Conservation (phyloP, 208 protist species). For the Kentomonas sorsogonicus region DNA sequence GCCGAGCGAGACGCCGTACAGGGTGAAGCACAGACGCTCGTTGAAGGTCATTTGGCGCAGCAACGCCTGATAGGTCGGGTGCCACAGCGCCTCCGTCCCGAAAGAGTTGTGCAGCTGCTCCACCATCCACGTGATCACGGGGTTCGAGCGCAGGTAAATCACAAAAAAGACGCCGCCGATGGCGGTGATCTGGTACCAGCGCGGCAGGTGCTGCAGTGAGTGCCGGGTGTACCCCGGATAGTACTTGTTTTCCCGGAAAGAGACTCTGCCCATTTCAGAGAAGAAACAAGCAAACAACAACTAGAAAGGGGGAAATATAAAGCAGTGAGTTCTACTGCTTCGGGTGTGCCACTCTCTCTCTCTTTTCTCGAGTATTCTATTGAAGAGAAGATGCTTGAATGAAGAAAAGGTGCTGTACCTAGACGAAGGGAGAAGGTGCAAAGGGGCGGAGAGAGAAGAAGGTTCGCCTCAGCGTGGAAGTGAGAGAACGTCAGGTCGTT, state of each 20-base stretch:
- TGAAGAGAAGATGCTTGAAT: too few relatives aligned
- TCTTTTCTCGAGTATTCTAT: too few relatives aligned
- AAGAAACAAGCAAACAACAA: conserved; percentile 6
- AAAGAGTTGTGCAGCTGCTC: conserved; percentile 75
- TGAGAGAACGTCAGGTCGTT: too few relatives aligned
- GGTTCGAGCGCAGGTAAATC: conserved; percentile 63
- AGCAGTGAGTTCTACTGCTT: too few relatives aligned
- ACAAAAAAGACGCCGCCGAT: conserved; percentile 60
- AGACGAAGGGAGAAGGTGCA: too few relatives aligned
- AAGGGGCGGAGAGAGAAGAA: too few relatives aligned
- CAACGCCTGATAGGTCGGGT: conserved; percentile 52
- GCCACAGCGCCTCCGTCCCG: conserved; percentile 71
- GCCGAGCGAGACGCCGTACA: conserved; percentile 72
- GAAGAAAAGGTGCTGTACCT: too few relatives aligned
- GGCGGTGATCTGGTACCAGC: conserved; percentile 75
- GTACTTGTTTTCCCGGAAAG: conserved; percentile 12
- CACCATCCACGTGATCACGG: conserved; percentile 63
- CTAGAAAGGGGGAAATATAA: background rate
- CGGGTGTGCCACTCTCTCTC: too few relatives aligned
- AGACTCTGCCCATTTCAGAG: background rate
- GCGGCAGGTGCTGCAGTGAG: conserved; percentile 73
- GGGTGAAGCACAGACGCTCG: conserved; percentile 76
- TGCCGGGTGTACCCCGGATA: conserved; percentile 64
- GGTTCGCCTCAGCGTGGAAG: too few relatives aligned
- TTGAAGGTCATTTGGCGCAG: conserved; percentile 81